A percentile compares a stretch with the other conserved stretches of the same genome.
These are phyloP conservation scores for Abrus pulchellus DNA, from an alignment of 306 rosid species.

Conservation along the genomic window DNA sequence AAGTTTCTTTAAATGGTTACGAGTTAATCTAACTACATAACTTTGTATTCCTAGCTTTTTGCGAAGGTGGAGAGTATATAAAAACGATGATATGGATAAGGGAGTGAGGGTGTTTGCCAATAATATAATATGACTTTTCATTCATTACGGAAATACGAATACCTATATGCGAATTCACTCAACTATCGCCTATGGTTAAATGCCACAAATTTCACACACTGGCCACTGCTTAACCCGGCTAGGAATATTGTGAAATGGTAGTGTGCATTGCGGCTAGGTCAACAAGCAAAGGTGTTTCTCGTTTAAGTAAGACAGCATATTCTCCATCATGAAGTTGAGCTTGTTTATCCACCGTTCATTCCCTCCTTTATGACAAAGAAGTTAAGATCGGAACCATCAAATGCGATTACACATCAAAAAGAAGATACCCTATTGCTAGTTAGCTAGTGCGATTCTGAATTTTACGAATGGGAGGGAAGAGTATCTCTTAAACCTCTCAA, in stretches of 20 bases:
- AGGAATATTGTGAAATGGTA: not conserved
- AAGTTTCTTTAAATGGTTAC: slow-evolving; percentile 26
- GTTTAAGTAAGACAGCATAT: slow-evolving; percentile 58
- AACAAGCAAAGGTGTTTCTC: slow-evolving; percentile 56
- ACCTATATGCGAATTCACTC: not conserved
- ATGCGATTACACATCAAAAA: slow-evolving; percentile 86
- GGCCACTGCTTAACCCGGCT: not conserved
- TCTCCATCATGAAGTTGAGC: slow-evolving; percentile 43
- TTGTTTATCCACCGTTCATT: slow-evolving; percentile 58
- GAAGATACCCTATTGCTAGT: slow-evolving; percentile 37
- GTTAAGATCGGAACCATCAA: slow-evolving; percentile 41
- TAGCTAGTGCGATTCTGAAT: slow-evolving; percentile 57
- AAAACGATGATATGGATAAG: slow-evolving; percentile 51
- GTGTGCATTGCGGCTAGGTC: slow-evolving; percentile 51
- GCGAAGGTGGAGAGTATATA: slow-evolving; percentile 41
- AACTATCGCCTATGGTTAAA: not conserved
- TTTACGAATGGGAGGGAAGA: slow-evolving; percentile 39
- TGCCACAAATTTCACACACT: slow-evolving; percentile 28
- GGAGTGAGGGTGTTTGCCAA: slow-evolving; percentile 30
- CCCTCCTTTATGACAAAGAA: slow-evolving; percentile 44
- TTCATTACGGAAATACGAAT: slow-evolving; percentile 15
- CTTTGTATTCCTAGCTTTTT: slow-evolving; percentile 35
- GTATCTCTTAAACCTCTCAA: slow-evolving; percentile 44
- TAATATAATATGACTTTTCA: slow-evolving; percentile 27
- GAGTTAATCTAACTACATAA: slow-evolving; percentile 7